Base-by-base conservation (phyloP, 495 filamentous ascomycete species). In the Tuber brumale region DNA sequence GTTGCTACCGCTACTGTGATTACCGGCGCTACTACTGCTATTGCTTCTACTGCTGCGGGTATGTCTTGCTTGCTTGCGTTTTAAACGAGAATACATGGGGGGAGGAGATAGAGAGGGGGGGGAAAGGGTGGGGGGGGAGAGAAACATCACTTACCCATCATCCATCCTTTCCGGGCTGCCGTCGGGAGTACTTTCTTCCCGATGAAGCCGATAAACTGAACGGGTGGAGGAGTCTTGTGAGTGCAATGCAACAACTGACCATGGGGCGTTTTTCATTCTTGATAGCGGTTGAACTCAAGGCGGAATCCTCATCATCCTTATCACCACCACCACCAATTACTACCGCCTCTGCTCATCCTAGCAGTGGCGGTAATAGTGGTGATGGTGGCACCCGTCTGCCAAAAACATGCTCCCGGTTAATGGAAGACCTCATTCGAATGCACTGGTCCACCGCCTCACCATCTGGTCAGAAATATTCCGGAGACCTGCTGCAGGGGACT, bases 391-490 rank as follows among this genome's bases (percentile, higher is more conserved):
- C 21, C 78, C 76, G 31, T 79, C 3, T 66, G 8, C 57, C 57
- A 66, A 66, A 66, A 35, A 35, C 78, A 1, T 80, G 79, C 69
- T 73, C 78, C 19, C 78, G 74, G 14, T 43, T 80, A 27, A 74
- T 80, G 72, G 77, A 80, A n/a, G 71, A 80, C 69, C 73, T 80
- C 31, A 73, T 80, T 19, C 41, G 78, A 12, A 80, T 73, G 23
- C 78, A 80, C 73, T 80, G 76, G n/a, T 80, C 78, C 27, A 80
- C 78, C 27, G 78, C 78, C 7, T 80, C 78, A 16, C 78, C 78
- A 2, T 80, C 78, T 45, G 78, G 78, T 8, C 78, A 80, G 46
- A 66, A 66, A 35, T 66, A 66, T 35, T 66, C 57, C 6, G 35
- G 0, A 27, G 57, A 66, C 57, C 27, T 66, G 57, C 57, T 66